phyloP scores from a whole-genome alignment of 768 basidiomycete species.

The Cyclocybe aegerita region DNA sequence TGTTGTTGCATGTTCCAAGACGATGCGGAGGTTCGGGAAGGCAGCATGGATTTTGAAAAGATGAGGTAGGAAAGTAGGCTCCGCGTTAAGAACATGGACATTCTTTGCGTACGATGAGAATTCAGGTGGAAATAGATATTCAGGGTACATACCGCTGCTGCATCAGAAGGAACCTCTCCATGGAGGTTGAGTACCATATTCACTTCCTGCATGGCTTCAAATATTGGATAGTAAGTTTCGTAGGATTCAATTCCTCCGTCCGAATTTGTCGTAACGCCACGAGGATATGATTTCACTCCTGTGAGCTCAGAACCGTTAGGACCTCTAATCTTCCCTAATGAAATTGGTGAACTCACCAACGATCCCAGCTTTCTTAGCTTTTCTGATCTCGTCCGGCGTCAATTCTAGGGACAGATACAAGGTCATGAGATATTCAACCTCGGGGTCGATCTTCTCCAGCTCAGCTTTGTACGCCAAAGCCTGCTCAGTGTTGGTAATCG shows the following conservation, averaged over 20 bases:
- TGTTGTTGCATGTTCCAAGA: slow-evolving; percentile 96
- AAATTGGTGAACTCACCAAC: slow-evolving; percentile 38
- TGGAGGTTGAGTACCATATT: slow-evolving; percentile 96
- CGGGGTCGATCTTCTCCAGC: slow-evolving; percentile 72
- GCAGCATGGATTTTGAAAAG: slow-evolving; percentile 74
- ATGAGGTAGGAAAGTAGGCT: slow-evolving; percentile 86
- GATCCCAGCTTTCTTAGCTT: slow-evolving; percentile 84
- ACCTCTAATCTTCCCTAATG: not conserved
- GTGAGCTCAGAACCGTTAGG: slow-evolving; percentile 20
- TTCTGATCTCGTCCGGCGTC: slow-evolving; percentile 87
- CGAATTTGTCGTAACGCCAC: slow-evolving; percentile 97
- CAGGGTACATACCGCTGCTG: slow-evolving; percentile 44
- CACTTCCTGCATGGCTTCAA: slow-evolving; percentile 90
- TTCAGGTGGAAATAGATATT: not conserved
- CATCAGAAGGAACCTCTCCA: slow-evolving; percentile 94
- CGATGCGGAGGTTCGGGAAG: slow-evolving; percentile 91
- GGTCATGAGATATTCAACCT: slow-evolving; percentile 90
- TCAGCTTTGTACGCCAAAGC: slow-evolving; percentile 79
- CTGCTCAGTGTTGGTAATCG: slow-evolving; percentile 77
- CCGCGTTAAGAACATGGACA: slow-evolving; percentile 91
- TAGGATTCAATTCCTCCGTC: slow-evolving; percentile 97
- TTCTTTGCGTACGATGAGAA: slow-evolving; percentile 47
- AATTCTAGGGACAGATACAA: slow-evolving; percentile 91
- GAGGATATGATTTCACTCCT: slow-evolving; percentile 95
- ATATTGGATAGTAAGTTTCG: slow-evolving; percentile 88